Percentiles rank a stretch among this genome's conserved stretches.
Conservation (phyloP, 768 basidiomycete genomes). For the Tricholoma saponaceum region DNA sequence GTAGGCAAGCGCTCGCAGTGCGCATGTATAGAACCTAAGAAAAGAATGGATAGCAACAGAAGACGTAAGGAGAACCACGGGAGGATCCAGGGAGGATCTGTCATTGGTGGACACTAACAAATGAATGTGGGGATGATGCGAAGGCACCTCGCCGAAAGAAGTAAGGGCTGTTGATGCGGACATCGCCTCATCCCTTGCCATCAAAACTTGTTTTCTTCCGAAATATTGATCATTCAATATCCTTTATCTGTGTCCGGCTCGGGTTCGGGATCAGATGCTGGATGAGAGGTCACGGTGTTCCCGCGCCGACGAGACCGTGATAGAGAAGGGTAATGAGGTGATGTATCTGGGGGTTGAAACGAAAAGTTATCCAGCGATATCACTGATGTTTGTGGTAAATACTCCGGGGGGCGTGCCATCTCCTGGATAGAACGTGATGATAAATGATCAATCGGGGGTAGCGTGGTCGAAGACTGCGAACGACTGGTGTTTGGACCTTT, state of each 20-base stretch:
- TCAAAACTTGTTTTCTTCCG: slow-evolving; percentile 8
- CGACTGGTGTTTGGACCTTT: slow-evolving; percentile 22
- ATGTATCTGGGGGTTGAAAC: slow-evolving; percentile 23
- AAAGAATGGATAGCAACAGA: slow-evolving; percentile 49
- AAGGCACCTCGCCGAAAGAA: slow-evolving; percentile 21
- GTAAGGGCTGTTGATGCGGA: slow-evolving; percentile 13
- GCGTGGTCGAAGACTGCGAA: slow-evolving; percentile 12
- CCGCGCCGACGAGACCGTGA: slow-evolving; percentile 10
- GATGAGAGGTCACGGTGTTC: slow-evolving; percentile 15
- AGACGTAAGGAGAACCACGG: slow-evolving; percentile 40
- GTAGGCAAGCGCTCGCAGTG: slow-evolving; percentile 46
- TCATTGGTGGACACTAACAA: slow-evolving; percentile 32
- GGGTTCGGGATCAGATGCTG: slow-evolving; percentile 30
- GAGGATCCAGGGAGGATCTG: slow-evolving; percentile 25
- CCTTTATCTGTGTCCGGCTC: slow-evolving; percentile 29
- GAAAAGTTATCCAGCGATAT: slow-evolving; percentile 25
- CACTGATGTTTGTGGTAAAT: slow-evolving; percentile 21
- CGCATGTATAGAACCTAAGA: slow-evolving; percentile 39
- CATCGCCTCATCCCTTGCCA: slow-evolving; percentile 8
- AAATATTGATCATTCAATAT: slow-evolving; percentile 16
- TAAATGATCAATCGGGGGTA: slow-evolving; percentile 9
- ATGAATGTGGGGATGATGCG: slow-evolving; percentile 40
- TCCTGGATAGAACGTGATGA: slow-evolving; percentile 13
- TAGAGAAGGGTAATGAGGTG: slow-evolving; percentile 13
- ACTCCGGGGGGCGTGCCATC: not conserved